Base-by-base conservation (phyloP, 2,329 filamentous ascomycete species). In the Didymella pomorum region DNA sequence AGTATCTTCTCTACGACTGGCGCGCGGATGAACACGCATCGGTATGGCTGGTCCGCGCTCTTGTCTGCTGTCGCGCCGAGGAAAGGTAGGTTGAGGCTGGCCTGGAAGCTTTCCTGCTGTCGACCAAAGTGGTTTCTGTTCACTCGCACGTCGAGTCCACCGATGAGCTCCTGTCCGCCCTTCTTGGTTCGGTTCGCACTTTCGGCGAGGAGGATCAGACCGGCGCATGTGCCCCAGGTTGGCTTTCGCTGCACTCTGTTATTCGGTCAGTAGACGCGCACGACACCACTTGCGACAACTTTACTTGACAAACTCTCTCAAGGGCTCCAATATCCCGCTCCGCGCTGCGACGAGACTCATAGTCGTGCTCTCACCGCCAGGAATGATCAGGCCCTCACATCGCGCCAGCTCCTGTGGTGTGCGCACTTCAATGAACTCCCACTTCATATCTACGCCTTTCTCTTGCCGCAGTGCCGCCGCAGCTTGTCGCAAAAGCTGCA, bases 161-260 rank as follows among this genome's bases (percentile, higher is more conserved):
- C 95, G 62, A 99, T 92, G 52, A 98, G 84, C 59, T 97, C 92
- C 77, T 98, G 95, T 0, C 94, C 94, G 42, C 92, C 93, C 70
- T 90, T 88, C 76, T 97, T 98, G 35, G 91, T 93, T 62, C 89
- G 86, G 75, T 94, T 96, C 48, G 93, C 94, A 58, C 90, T 88
- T 71, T 97, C 91, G 2, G 93, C 90, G 48, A 99, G 87, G 47
- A 98, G 81, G 67, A 99, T 97, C 56, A 98, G 84, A 10, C 95
- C 95, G 12, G 95, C 95, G 76, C 95, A 99, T 20, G 95, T 98
- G 56, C 95, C 95, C 94, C 94, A 99, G 23, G 90, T 91, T 11
- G 93, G 93, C 68, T 90, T 93, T 66, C 89, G 87, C 51, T 87
- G 81, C 39, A 91, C 81, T 71, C 91, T 94, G 64, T 39, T 29